These are phyloP conservation scores for Pyrus communis DNA, from an alignment of 306 rosid species.

Conservation along the genomic window DNA sequence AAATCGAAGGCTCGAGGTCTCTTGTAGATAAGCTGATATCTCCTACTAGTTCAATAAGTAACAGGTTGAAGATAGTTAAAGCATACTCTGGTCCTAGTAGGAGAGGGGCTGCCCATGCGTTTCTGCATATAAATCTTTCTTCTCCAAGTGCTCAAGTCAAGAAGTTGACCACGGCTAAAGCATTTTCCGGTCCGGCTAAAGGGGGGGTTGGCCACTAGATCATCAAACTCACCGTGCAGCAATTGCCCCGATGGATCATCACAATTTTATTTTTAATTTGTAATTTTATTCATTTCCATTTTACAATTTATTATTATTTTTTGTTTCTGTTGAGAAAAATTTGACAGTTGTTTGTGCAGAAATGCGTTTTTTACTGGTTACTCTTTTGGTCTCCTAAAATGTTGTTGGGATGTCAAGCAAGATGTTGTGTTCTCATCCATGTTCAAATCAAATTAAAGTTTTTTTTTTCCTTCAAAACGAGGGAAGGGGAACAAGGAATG, in stretches of 20 bases:
- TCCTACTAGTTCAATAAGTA: neutral
- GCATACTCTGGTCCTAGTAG: constrained; percentile 58
- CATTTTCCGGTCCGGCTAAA: constrained; percentile 8
- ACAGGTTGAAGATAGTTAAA: constrained; percentile 20
- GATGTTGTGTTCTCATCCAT: neutral
- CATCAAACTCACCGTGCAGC: neutral
- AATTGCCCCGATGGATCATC: neutral
- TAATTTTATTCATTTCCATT: neutral
- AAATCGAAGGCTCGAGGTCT: constrained; percentile 35
- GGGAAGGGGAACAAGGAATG: neutral
- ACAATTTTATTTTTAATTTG: neutral
- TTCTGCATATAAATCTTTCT: neutral
- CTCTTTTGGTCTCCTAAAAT: neutral
- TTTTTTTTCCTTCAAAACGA: neutral
- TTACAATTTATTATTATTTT: neutral
- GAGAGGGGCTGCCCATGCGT: constrained; percentile 30
- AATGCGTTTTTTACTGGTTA: neutral
- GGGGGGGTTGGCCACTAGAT: constrained; percentile 7
- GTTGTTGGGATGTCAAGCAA: neutral
- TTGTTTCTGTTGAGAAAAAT: neutral
- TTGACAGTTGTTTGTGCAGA: neutral
- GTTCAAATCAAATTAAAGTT: neutral
- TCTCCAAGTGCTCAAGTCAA: neutral
- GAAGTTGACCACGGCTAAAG: constrained; percentile 3
- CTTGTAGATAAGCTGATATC: constrained; percentile 4